phyloP scores from a whole-genome alignment of 2,329 filamentous ascomycete species.

The Dothideomycetidae sp. region DNA sequence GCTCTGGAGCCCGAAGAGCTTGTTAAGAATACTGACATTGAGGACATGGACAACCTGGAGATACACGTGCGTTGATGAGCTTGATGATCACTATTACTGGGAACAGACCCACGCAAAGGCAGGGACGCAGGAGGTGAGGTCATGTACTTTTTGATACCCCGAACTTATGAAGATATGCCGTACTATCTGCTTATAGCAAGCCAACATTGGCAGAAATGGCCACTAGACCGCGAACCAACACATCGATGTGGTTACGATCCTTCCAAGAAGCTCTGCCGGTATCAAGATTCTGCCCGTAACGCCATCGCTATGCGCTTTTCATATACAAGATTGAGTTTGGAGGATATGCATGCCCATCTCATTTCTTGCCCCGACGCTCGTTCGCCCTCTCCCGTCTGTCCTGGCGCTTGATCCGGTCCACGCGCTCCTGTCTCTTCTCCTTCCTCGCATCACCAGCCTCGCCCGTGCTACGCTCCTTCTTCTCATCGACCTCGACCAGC shows the following conservation, averaged over 20 bases:
- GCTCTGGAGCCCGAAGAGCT: conserved; percentile 44
- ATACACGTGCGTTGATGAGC: conserved; percentile 42
- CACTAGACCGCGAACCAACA: too few relatives aligned
- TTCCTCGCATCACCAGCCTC: conserved; percentile 46
- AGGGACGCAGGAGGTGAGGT: too few relatives aligned
- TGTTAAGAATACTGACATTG: conserved; percentile 55
- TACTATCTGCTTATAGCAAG: too few relatives aligned
- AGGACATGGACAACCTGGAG: conserved; percentile 62
- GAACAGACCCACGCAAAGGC: too few relatives aligned
- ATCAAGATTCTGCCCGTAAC: too few relatives aligned
- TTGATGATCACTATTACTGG: too few relatives aligned
- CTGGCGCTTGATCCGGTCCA: conserved; percentile 28
- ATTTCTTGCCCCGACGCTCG: conserved; percentile 41
- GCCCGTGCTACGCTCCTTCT: conserved; percentile 38
- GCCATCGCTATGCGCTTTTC: neutral
- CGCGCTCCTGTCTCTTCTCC: conserved; percentile 47
- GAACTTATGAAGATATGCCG: too few relatives aligned
- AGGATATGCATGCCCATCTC: neutral
- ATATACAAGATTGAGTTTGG: neutral
- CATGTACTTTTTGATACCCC: neutral
- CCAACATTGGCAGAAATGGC: too few relatives aligned
- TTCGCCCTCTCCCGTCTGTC: conserved; percentile 32
- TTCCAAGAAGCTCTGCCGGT: too few relatives aligned
- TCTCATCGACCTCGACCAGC: conserved; percentile 80
- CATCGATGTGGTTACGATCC: too few relatives aligned